phyloP scores from a whole-genome alignment of 2,329 filamentous ascomycete genomes.

The Calonectria pseudoreteaudii region DNA sequence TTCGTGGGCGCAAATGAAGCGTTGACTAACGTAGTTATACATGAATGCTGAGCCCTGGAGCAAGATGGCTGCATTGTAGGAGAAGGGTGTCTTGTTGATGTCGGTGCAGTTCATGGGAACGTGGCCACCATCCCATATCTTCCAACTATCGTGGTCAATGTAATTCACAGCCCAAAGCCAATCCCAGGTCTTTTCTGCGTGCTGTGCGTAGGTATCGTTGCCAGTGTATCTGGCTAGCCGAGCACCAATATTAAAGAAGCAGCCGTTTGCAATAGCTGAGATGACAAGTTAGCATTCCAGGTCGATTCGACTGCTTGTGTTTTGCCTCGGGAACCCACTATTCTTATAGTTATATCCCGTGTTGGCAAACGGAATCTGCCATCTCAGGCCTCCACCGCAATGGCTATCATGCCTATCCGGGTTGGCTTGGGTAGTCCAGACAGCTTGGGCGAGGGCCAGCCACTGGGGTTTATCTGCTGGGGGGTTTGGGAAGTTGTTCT shows the following conservation, averaged over 20 bases:
- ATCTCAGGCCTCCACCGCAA: constrained; percentile 78
- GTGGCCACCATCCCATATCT: constrained; percentile 70
- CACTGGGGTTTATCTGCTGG: constrained; percentile 66
- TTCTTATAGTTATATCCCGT: constrained; percentile 83
- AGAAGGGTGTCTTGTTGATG: constrained; percentile 68
- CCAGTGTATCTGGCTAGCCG: constrained; percentile 78
- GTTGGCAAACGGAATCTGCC: constrained; percentile 83
- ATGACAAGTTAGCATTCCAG: constrained; percentile 2
- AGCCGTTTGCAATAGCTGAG: constrained; percentile 69
- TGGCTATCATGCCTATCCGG: constrained; percentile 72
- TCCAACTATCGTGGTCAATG: constrained; percentile 69
- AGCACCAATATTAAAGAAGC: constrained; percentile 74
- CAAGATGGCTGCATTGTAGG: constrained; percentile 70
- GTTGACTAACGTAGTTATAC: constrained; percentile 66
- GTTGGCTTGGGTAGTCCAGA: constrained; percentile 72
- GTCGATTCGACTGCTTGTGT: rapidly evolving
- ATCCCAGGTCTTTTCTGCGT: constrained; percentile 73
- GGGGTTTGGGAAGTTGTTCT: constrained; percentile 72
- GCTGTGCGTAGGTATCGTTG: constrained; percentile 73
- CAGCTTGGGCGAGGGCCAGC: constrained; percentile 75
- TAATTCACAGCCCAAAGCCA: constrained; percentile 69
- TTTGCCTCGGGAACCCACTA: constrained; percentile 50
- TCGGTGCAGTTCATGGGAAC: constrained; percentile 65
- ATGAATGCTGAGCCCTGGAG: constrained; percentile 71
- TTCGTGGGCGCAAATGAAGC: too few relatives aligned